Conservation (phyloP, 2,329 filamentous ascomycete species). For the Rhexocercosporidium sp. region DNA sequence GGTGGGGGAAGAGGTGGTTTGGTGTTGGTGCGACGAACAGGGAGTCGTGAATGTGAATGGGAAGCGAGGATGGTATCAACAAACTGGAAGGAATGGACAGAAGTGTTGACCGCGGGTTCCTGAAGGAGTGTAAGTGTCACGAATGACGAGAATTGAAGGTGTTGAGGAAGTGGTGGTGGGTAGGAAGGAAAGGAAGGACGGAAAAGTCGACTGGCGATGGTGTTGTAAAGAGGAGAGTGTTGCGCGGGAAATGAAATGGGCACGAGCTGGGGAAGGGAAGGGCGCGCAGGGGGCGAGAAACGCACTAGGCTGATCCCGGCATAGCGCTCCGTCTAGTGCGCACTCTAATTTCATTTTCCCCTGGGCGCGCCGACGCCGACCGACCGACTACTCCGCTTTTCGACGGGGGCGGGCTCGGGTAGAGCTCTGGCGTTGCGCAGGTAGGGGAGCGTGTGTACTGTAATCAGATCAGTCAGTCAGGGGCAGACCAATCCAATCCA, state of each 20-base stretch:
- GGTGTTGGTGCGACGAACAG: slow-evolving; percentile 5
- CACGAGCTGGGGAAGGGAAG: neutral
- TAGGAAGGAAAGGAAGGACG: slow-evolving; percentile 25
- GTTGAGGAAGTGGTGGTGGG: slow-evolving; percentile 2
- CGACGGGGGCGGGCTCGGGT: neutral
- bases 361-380: neutral
- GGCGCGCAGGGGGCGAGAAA: neutral
- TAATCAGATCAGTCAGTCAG: no score
- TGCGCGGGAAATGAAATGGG: neutral
- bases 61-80: slow-evolving; percentile 13
- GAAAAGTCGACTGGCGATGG: slow-evolving; percentile 10
- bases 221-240: neutral
- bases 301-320: neutral
- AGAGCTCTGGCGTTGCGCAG: no score
- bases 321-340: neutral
- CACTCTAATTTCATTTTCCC: slow-evolving; percentile 6
- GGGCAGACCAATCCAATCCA: neutral
- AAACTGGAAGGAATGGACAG: slow-evolving; percentile 29
- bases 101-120: slow-evolving; percentile 9
- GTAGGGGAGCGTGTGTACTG: no score
- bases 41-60: slow-evolving; percentile 13
- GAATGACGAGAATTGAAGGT: slow-evolving; percentile 31
- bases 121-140: slow-evolving; percentile 37
- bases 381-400: neutral
- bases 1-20: neutral